Evolutionary conservation across 2,329 filamentous ascomycete species (phyloP), one percentile per base, ranked within the genome.

Genomic region (Rhynchosporium graminicola): DNA sequence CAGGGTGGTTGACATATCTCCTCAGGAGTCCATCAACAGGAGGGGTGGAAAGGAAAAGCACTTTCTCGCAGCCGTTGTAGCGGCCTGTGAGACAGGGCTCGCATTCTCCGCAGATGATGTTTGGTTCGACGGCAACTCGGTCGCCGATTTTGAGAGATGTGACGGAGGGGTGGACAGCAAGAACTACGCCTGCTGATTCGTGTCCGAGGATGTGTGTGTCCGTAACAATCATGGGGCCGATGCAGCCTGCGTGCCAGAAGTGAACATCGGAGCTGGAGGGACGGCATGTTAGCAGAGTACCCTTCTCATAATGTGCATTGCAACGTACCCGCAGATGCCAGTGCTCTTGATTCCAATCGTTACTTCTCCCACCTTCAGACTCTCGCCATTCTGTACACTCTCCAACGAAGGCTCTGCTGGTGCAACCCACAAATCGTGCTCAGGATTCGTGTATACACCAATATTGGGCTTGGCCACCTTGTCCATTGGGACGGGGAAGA

Each of bases 231-330:
- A 97, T 97, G 69, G 93, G 93, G 33, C 94, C 94, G 74, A 98
- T 98, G 80, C 90, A 91, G 69, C 94, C 94, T 56, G 90, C 89
- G 75, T 96, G 91, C 94, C 94, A 98, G 81, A 98, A 98, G 79
- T 98, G 94, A 61, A 98, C 88, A 77, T 97, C 93, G 64, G 91
- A 96, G 62, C 91, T 94, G 71, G 12, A n/a, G 15, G 31, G 57
- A 9, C 12, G 9, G 33, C 6, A 5, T n/a, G 15, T 12, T 57
- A 45, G 54, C 40, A 45, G 12, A 8, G 3, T 28, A 4, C 2
- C 13, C 4, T 47, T 28, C 50, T 66, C 43, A 67, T 64, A 51
- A 59, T 28, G 13, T 28, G n/a, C 9, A 15, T 20, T 20, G 38
- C 4, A 7, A 15, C 80, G 74, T 81, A 95, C 86, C 94, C 94